Conservation (phyloP, 495 filamentous ascomycete species). For the Penicillium paxilli region DNA sequence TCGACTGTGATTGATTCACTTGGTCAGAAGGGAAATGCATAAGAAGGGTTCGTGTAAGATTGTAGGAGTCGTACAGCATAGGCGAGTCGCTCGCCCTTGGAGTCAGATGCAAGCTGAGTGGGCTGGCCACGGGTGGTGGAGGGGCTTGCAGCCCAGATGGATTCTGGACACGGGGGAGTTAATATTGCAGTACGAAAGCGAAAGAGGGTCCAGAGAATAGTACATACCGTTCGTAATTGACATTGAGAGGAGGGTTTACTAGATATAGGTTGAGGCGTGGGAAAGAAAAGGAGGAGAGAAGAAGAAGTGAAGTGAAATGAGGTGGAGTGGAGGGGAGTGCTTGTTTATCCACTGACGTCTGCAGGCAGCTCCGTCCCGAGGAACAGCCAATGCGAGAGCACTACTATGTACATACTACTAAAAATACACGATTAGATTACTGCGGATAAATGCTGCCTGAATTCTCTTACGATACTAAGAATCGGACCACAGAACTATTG, state of each 20-base stretch:
- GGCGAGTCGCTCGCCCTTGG: constrained; percentile 88
- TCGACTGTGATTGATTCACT: constrained; percentile 60
- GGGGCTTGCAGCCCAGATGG: constrained; percentile 75
- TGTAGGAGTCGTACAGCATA: constrained; percentile 70
- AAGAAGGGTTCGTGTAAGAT: background rate
- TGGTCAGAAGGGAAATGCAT: constrained; percentile 9
- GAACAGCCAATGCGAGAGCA: too few relatives aligned
- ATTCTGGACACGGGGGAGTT: constrained; percentile 48
- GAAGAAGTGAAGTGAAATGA: constrained; percentile 1
- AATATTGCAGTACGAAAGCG: background rate
- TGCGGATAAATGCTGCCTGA: too few relatives aligned
- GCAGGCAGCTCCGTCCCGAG: background rate
- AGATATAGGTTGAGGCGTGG: constrained; percentile 1
- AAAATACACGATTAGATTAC: too few relatives aligned
- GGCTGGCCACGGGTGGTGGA: constrained; percentile 83
- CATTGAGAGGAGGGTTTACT: constrained; percentile 26
- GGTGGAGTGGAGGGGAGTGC: constrained; percentile 2
- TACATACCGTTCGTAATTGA: constrained; percentile 45
- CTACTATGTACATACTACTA: too few relatives aligned
- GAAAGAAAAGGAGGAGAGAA: background rate
- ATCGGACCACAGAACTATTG: too few relatives aligned
- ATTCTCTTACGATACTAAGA: too few relatives aligned
- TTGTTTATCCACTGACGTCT: constrained; percentile 33
- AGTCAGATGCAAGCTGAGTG: constrained; percentile 85
- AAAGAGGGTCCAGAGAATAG: background rate